Conservation (phyloP, 148 eudicot genomes). For the Rhododendron molle region DNA sequence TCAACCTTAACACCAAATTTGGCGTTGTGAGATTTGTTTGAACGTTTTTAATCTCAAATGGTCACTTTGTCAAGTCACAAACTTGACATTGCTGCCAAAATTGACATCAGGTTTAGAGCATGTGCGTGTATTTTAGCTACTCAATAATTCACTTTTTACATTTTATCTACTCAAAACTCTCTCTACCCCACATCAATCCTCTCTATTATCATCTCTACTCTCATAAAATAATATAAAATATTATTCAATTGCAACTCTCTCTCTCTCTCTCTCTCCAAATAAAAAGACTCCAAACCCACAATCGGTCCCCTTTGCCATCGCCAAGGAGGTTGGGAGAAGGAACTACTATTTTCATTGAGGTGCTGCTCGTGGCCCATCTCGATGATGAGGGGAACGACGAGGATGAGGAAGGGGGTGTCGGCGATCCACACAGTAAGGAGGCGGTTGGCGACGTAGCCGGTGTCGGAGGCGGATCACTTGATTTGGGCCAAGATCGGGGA, state of each 20-base stretch:
- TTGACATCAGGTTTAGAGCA: background rate
- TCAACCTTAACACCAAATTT: background rate
- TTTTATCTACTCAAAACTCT: too few species aligned
- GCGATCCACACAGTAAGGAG: slow-evolving; percentile 45
- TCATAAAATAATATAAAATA: too few species aligned
- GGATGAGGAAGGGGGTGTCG: slow-evolving; percentile 53
- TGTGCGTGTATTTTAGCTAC: too few species aligned
- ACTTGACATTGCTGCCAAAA: background rate
- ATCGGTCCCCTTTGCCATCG: too few species aligned
- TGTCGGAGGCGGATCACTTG: slow-evolving; percentile 1
- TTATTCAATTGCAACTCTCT: too few species aligned
- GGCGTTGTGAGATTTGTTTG: background rate
- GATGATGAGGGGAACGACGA: slow-evolving; percentile 47
- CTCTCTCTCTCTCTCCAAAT: too few species aligned
- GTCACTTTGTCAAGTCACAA: background rate
- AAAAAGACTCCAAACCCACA: too few species aligned
- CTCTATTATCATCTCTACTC: too few species aligned
- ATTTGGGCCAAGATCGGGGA: background rate
- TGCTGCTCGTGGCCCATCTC: slow-evolving; percentile 6
- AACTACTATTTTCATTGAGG: too few species aligned
- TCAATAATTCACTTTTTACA: too few species aligned
- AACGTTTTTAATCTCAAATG: background rate
- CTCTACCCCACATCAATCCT: too few species aligned
- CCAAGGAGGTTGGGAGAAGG: too few species aligned
- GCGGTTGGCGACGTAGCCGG: background rate